Evolutionary conservation across 768 basidiomycete species (phyloP).

Genomic region (Phallus indusiatus): DNA sequence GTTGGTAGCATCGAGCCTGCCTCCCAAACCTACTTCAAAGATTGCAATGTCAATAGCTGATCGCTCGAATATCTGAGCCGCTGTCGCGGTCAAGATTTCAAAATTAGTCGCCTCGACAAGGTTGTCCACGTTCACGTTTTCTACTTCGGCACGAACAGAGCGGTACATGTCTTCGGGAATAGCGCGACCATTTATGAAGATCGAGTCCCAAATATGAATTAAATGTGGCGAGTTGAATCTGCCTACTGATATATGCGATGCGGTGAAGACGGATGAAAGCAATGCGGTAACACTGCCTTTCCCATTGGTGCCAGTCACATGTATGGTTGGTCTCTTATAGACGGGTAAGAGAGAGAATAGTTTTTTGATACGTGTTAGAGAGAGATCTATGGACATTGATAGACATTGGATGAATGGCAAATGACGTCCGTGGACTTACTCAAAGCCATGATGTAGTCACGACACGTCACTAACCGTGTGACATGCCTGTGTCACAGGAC

Average conservation of each 20-base stretch:
- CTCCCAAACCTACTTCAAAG: constrained; percentile 94
- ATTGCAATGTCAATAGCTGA: constrained; percentile 70
- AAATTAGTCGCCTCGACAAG: constrained; percentile 55
- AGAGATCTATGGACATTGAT: constrained; percentile 58
- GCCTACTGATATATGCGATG: constrained; percentile 53
- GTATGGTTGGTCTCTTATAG: constrained; percentile 73
- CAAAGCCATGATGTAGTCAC: background rate
- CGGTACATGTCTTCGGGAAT: constrained; percentile 42
- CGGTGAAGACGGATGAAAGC: constrained; percentile 62
- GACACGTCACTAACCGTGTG: background rate
- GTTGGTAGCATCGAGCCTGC: constrained; percentile 88
- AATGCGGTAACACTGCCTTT: constrained; percentile 90
- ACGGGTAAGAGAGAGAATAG: constrained; percentile 47
- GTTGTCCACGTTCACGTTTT: constrained; percentile 34
- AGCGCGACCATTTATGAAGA: constrained; percentile 52
- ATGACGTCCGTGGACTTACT: background rate
- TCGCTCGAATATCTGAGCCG: constrained; percentile 65
- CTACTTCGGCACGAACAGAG: constrained; percentile 36
- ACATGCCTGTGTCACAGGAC: no score
- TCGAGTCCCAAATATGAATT: constrained; percentile 64
- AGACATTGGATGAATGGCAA: background rate
- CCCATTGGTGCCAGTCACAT: constrained; percentile 94
- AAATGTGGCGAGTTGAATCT: constrained; percentile 94
- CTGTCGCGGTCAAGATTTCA: constrained; percentile 78
- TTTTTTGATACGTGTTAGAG: constrained; percentile 45